Evolutionary conservation across 805 yeast genomes (phyloP).

Genomic region (Zygoascus bituminiphila): DNA sequence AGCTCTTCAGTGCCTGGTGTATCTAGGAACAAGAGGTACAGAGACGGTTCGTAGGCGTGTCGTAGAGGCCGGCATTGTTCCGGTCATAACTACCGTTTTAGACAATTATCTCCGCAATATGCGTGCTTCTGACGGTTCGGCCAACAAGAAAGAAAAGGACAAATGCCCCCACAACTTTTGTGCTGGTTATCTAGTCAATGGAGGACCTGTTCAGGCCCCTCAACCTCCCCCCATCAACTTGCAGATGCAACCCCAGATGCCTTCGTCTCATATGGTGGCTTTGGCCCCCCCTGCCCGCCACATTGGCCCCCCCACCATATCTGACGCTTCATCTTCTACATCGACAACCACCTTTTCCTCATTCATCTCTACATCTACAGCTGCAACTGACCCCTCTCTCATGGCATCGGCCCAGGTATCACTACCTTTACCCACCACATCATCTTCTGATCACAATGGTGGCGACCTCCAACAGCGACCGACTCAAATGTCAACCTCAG

Average conservation of each 20-base stretch:
- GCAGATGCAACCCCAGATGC: background rate
- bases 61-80: constrained; percentile 86
- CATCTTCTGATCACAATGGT: background rate
- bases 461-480: no score
- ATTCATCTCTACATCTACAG: constrained; percentile 1
- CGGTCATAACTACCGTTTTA: constrained; percentile 81
- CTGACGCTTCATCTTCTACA: constrained; percentile 9
- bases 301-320: background rate
- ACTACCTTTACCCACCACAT: background rate
- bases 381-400: background rate
- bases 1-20: constrained; percentile 84
- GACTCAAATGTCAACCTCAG: constrained; percentile 11
- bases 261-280: no score
- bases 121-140: background rate
- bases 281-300: background rate
- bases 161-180: background rate
- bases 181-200: background rate
- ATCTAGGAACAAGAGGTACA: constrained; percentile 88
- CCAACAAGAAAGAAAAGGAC: background rate
- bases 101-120: constrained; percentile 59
- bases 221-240: no score
- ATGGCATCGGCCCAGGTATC: background rate
- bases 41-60: constrained; percentile 77
- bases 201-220: background rate
- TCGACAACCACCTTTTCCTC: constrained; percentile 7